Evolutionary conservation across 495 filamentous ascomycete species (phyloP), one percentile per base, ranked within the genome.

Genomic region (Talaromyces nanjingensis): DNA sequence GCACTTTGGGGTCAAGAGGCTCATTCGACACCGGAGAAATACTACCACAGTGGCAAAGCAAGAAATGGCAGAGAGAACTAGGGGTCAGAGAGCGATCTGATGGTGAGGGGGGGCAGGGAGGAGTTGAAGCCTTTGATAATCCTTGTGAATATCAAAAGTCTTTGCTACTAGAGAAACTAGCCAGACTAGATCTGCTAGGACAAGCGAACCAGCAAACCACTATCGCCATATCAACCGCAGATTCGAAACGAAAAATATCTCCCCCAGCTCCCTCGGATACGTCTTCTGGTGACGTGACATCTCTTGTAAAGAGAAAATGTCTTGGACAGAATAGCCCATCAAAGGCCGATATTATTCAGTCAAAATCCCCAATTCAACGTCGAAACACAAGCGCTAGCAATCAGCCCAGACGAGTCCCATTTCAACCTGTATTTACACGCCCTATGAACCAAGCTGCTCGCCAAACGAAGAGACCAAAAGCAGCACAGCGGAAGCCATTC

Each of bases 1-100:
- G 81, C 59, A 85, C 82, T 3, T 92, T 88, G 89, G 88, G 91
- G 65, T 84, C 87, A 0, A 69, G 68, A 16, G 70, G 79, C 0
- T 72, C 79, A 55, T 82, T 92, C 39, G 70, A 79, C 25, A 70
- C 76, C 16, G 72, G 76, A 0, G 68, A 73, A 16, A 76, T 85
- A 5, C 69, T 84, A 1, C 25, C 60, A 0, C 75, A 78, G 3
- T 91, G 88, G 88, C 70, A 77, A 9, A 68, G 75, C 16, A 81
- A 74, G 6, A 85, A 84, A 61, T 62, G 63, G 6, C 74, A 72
- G 2, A 77, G 86, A 20, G 65, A 60, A 0, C 68, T 65, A 3
- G 84, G 84, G 2, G 70, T 71, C 5, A 59, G 68, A 2, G 14
- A 69, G 25, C 63, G 66, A 0, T 89, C 87, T 64, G 78, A 89